A percentile compares a stretch with the other conserved stretches of the same genome.
Evolutionary conservation across 306 rosid species (phyloP).

Genomic region (Trifolium pratense): DNA sequence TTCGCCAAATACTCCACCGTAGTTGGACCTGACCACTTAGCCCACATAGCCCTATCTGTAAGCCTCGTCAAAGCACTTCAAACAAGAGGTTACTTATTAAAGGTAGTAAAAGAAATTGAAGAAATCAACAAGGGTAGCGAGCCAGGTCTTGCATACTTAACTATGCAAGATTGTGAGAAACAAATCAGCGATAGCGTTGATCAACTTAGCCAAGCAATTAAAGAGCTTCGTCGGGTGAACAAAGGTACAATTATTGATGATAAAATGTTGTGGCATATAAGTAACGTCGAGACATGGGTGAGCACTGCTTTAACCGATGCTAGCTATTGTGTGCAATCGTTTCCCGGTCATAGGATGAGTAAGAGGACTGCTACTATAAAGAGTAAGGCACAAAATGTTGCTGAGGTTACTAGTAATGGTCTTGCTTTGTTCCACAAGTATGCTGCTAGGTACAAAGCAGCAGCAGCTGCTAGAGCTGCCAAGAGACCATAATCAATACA

Average conservation of each 20-base stretch:
- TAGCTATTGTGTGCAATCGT: conserved; percentile 52
- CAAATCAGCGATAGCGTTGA: conserved; percentile 59
- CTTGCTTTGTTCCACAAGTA: conserved; percentile 61
- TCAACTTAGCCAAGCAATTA: conserved; percentile 57
- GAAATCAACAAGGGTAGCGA: conserved; percentile 23
- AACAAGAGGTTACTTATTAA: conserved; percentile 49
- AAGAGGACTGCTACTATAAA: conserved; percentile 61
- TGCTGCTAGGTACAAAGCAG: conserved; percentile 44
- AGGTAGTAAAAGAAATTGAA: conserved; percentile 48
- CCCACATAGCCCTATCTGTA: conserved; percentile 51
- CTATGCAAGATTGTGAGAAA: conserved; percentile 52
- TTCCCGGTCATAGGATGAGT: conserved; percentile 56
- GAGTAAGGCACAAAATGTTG: conserved; percentile 66
- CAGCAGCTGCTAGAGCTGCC: conserved; percentile 38
- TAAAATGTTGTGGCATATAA: conserved; percentile 57
- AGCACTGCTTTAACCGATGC: conserved; percentile 67
- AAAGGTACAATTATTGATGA: conserved; percentile 33
- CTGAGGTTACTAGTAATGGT: conserved; percentile 59
- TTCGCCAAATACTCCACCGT: conserved; percentile 42
- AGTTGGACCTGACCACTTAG: conserved; percentile 49
- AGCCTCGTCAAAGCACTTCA: conserved; percentile 55
- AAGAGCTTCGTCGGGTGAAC: conserved; percentile 49
- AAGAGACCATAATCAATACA: conserved; percentile 1
- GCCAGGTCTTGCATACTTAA: conserved; percentile 40
- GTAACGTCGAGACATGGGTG: conserved; percentile 69